Evolutionary conservation across 345 rosid species (phyloP), one percentile per base, ranked within the genome.

Genomic region (Luvunga scandens): DNA sequence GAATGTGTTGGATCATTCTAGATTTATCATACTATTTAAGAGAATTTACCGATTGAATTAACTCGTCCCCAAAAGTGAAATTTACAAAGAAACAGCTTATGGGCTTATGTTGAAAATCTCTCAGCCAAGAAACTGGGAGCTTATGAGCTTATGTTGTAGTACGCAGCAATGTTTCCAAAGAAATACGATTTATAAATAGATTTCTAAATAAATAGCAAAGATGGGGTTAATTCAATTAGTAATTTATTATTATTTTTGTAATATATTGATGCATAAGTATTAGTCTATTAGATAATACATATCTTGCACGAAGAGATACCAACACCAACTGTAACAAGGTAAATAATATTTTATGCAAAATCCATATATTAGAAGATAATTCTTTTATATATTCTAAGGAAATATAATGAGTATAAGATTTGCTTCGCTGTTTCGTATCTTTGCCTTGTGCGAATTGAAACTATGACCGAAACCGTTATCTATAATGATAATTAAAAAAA

Each of bases 391-490:
- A 33, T 19, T 28, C 9, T 21, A 8, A 50, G 60, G 7, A 71
- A 45, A 12, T 60, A 39, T 38, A 2, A 19, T 55, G n/a, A 25
- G 22, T 50, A 30, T 5, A 34, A 34, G 59, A 80, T 69, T 27
- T 75, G 75, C 71, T 69, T 34, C 13, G 76, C 69, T 69, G 78
- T 75, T 63, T 69, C 38, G 34, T 36, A 60, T 80, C 39, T 67
- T 33, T 25, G 19, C 75, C 30, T n/a, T 71, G 21, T 33, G 39
- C 4, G 13, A 38, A 19, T 33, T 34, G 39, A 19, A 66, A 33
- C 22, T 31, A 39, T 10, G 12, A 62, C 16, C 19, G 16, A 4
- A 62, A 62, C 30, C 16, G 13, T 27, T 62, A 3, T 62, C 13
- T 27, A 12, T 62, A 16, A 61, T 2, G 1, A 2, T 38, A 38